Base-by-base conservation (phyloP, 2,329 filamentous ascomycete genomes). In the Aureobasidium sp. region DNA sequence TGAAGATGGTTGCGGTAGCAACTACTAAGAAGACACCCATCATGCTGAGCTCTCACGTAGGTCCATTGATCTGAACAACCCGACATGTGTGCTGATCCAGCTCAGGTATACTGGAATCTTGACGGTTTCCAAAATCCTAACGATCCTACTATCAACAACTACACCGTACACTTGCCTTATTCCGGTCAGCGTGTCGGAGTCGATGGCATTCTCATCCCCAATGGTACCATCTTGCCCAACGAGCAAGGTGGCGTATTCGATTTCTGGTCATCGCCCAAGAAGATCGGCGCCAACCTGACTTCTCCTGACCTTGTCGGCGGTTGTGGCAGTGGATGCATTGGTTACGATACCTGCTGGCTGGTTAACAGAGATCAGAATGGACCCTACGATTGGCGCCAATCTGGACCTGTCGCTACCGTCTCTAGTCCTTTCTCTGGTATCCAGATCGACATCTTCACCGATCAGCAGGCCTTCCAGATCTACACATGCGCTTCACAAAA, bases 381-480 rank as follows among this genome's bases (percentile, higher is more conserved):
- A 1, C 73, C 80, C 2, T 85, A 82, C 70, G 81, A 88, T 76
- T 90, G 88, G 88, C 81, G 80, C 59, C 78, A 74, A 1, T 74
- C 78, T 42, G 76, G 78, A 27, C 86, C 83, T 39, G 77, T 84
- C 3, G 85, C 91, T 0, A 83, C 82, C 8, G 77, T 96, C 32
- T 84, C 84, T 3, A 89, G 87, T 41, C 79, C 82, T 5, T 91
- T 85, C 82, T 91, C 88, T 0, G 92, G 92, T 51, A 96, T 97
- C 73, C 84, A 85, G 71, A 71, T 97, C 62, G 89, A 96, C 62
- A 79, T 97, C 67, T 90, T 81, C 74, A 85, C 87, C 8, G 90
- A 96, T 76, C 91, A 96, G 77, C 85, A 89, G 11, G 91, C 90
- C 3, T 86, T 95, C 75, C 92, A 97, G 76, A 81, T 97, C 68